These are phyloP conservation scores for Calonectria honghensis DNA, from an alignment of 2,329 filamentous ascomycete species.

Conservation along the genomic window DNA sequence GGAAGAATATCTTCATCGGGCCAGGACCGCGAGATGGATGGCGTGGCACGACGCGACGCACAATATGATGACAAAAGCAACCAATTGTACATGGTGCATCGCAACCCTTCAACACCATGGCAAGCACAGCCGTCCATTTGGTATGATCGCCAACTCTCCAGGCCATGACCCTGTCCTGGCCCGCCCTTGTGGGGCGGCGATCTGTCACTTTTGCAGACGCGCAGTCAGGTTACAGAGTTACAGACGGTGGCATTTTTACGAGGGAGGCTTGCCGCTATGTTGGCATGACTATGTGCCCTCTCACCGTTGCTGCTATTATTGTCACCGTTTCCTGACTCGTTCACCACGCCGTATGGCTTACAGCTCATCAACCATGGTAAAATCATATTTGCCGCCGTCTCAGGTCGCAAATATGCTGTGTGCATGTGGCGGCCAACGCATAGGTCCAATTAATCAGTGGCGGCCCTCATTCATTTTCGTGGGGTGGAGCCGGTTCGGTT, in stretches of 20 bases:
- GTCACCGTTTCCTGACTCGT: conserved; percentile 10
- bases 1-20: conserved; percentile 11
- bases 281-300: not conserved
- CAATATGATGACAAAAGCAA: not conserved
- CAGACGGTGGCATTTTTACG: not conserved
- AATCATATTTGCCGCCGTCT: conserved; percentile 9
- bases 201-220: conserved; percentile 13
- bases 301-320: conserved; percentile 18
- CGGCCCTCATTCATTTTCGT: conserved; percentile 11
- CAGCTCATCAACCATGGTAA: not conserved
- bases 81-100: not conserved
- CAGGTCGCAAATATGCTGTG: conserved; percentile 11
- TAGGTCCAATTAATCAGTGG: not conserved
- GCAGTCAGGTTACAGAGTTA: conserved; percentile 4
- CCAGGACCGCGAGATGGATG: not conserved
- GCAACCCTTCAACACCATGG: conserved; percentile 1
- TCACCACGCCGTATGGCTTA: not conserved
- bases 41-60: not conserved
- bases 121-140: conserved; percentile 6
- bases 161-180: conserved; percentile 19
- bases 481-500: conserved; percentile 5
- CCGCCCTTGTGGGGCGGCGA: conserved; percentile 15
- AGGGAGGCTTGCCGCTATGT: not conserved
- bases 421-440: conserved; percentile 4
- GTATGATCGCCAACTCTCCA: conserved; percentile 7